Conservation (phyloP, 2,329 filamentous ascomycete species). For the Penicillium sp. region DNA sequence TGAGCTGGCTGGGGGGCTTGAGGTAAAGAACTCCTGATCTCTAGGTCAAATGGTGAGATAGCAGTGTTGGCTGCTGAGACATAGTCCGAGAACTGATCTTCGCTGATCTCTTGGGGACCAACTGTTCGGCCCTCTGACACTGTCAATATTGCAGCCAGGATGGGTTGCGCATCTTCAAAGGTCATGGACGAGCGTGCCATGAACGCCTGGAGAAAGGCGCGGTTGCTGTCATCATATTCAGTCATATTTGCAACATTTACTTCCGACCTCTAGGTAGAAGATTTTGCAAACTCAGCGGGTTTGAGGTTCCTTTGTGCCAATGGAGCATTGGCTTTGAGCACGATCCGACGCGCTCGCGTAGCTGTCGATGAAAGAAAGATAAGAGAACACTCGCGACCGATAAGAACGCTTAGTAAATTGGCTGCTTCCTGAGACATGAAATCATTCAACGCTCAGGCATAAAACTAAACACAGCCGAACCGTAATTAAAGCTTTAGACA, state of each 20-base stretch:
- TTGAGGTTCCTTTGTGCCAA: neutral
- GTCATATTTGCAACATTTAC: slow-evolving; percentile 16
- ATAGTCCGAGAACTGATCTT: slow-evolving; percentile 66
- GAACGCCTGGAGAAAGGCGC: slow-evolving; percentile 88
- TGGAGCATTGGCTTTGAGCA: slow-evolving; percentile 6
- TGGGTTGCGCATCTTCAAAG: slow-evolving; percentile 66
- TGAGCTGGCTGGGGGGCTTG: slow-evolving; percentile 56
- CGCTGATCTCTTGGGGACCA: slow-evolving; percentile 62
- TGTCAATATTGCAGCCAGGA: slow-evolving; percentile 74
- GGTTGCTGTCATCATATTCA: slow-evolving; percentile 65
- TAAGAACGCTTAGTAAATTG: slow-evolving; percentile 1
- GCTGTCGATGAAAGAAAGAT: slow-evolving; percentile 7
- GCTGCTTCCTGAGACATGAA: neutral
- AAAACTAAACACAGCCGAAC: neutral
- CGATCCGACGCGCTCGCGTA: slow-evolving; percentile 16
- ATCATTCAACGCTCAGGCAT: neutral
- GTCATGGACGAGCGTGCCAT: slow-evolving; percentile 76
- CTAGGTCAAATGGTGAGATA: slow-evolving; percentile 78
- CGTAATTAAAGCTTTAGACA: too few relatives aligned
- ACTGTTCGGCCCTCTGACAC: slow-evolving; percentile 53
- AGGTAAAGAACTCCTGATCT: slow-evolving; percentile 73
- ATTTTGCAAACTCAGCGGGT: neutral
- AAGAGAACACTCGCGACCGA: neutral
- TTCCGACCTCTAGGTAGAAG: neutral
- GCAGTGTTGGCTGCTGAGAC: slow-evolving; percentile 69